Evolutionary conservation across 2,329 filamentous ascomycete genomes (phyloP).

Genomic region (Parafenestella ontariensis): DNA sequence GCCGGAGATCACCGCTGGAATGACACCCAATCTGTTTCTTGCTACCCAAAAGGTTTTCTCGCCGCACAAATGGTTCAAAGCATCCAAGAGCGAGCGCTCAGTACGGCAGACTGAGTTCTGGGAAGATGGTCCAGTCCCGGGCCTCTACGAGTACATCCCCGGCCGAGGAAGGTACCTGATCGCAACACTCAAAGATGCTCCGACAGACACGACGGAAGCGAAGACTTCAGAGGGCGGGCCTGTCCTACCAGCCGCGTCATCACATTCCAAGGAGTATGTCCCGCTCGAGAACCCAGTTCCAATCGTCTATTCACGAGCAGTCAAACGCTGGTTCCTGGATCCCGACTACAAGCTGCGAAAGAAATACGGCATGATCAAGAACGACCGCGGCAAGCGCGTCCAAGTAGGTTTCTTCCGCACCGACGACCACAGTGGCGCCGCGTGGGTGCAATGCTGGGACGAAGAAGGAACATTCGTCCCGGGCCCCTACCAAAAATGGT

Average conservation of each 20-base stretch:
- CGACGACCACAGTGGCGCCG: conserved; percentile 58
- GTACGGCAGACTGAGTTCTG: conserved; percentile 56
- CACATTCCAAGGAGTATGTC: conserved; percentile 24
- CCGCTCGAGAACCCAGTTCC: conserved; percentile 42
- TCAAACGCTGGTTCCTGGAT: conserved; percentile 58
- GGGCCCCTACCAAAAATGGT: conserved; percentile 59
- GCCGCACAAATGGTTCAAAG: conserved; percentile 59
- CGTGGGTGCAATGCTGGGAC: conserved; percentile 61
- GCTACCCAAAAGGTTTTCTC: conserved; percentile 58
- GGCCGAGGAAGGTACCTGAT: conserved; percentile 60
- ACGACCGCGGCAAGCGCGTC: conserved; percentile 48
- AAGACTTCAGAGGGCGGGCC: conserved; percentile 32
- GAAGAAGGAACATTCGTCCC: conserved; percentile 58
- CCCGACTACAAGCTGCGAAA: conserved; percentile 57
- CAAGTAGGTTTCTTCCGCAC: conserved; percentile 57
- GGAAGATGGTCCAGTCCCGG: conserved; percentile 53
- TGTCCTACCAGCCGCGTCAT: conserved; percentile 9
- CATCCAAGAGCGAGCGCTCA: conserved; percentile 48
- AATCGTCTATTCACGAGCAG: conserved; percentile 57
- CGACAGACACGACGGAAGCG: conserved; percentile 24
- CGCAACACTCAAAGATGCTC: conserved; percentile 46
- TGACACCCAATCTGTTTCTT: conserved; percentile 61
- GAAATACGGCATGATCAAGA: conserved; percentile 50
- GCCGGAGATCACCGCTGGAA: conserved; percentile 26
- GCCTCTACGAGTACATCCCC: conserved; percentile 59